These are phyloP conservation scores for Cicer arietinum DNA, from an alignment of 306 rosid genomes.

Conservation along the genomic window DNA sequence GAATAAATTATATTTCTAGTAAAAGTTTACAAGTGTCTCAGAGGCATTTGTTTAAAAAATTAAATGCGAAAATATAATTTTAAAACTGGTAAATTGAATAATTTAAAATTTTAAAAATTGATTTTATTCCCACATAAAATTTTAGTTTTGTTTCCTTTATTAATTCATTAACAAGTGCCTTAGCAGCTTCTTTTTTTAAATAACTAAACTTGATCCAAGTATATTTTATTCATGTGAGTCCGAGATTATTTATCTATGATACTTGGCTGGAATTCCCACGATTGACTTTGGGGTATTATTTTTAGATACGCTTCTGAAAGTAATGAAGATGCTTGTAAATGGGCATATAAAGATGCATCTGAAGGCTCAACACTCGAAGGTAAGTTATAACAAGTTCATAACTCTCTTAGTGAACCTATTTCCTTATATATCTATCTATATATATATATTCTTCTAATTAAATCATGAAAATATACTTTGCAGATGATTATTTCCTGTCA, in stretches of 20 bases:
- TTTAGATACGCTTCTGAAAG: slow-evolving; percentile 86
- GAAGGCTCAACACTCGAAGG: slow-evolving; percentile 70
- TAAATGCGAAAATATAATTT: too few species aligned
- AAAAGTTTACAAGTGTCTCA: too few species aligned
- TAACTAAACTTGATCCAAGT: too few species aligned
- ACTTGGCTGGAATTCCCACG: background rate
- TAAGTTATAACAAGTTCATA: slow-evolving; percentile 16
- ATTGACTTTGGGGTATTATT: background rate
- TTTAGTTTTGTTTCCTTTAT: too few species aligned
- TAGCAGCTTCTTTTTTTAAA: background rate
- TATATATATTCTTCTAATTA: background rate
- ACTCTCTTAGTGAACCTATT: background rate
- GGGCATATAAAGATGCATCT: slow-evolving; percentile 71
- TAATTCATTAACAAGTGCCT: too few species aligned
- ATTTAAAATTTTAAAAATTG: too few species aligned
- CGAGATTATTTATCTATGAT: background rate
- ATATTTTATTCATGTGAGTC: background rate
- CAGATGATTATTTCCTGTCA: slow-evolving; percentile 80
- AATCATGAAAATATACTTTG: slow-evolving; percentile 14
- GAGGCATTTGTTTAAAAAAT: too few species aligned
- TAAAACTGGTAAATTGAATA: too few species aligned
- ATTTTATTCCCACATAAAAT: too few species aligned
- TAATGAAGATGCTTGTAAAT: slow-evolving; percentile 69
- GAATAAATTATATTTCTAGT: too few species aligned
- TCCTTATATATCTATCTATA: background rate